Conservation (phyloP, 345 rosid species). For the Moricandia moricandioides region DNA sequence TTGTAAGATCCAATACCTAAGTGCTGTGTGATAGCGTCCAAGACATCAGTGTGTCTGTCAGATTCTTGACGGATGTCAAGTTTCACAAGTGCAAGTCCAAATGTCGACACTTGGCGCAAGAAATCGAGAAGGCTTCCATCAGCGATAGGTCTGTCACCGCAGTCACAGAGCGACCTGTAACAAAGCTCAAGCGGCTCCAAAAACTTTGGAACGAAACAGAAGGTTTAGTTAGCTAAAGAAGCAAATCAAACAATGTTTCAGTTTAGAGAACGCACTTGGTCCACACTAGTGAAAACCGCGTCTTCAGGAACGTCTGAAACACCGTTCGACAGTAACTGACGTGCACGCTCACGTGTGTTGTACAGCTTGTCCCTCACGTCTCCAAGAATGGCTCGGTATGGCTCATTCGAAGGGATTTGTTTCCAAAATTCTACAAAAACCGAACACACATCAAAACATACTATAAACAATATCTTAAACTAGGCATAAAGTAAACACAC, state of each 20-base stretch:
- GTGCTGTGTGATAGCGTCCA: conserved; percentile 86
- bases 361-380: conserved; percentile 93
- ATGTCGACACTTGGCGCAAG: conserved; percentile 91
- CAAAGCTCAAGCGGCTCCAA: conserved; percentile 98
- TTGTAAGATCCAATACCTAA: conserved; percentile 82
- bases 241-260: background rate
- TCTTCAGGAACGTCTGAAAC: conserved; percentile 85
- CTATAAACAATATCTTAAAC: background rate
- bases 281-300: conserved; percentile 62
- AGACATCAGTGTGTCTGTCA: conserved; percentile 87
- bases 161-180: conserved; percentile 76
- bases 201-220: conserved; percentile 44
- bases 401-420: conserved; percentile 79
- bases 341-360: conserved; percentile 86
- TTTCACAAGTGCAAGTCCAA: conserved; percentile 94
- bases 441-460: background rate
- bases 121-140: conserved; percentile 98
- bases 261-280: conserved; percentile 54
- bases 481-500: background rate
- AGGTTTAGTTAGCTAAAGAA: conserved; percentile 17
- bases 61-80: conserved; percentile 96
- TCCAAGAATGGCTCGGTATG: conserved; percentile 90
- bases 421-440: conserved; percentile 84
- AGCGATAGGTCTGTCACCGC: conserved; percentile 89
- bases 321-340: conserved; percentile 73